Evolutionary conservation across 352 stramenopile species (phyloP), one percentile per base, ranked within the genome.

Genomic region (Globisporangium barbulae): DNA sequence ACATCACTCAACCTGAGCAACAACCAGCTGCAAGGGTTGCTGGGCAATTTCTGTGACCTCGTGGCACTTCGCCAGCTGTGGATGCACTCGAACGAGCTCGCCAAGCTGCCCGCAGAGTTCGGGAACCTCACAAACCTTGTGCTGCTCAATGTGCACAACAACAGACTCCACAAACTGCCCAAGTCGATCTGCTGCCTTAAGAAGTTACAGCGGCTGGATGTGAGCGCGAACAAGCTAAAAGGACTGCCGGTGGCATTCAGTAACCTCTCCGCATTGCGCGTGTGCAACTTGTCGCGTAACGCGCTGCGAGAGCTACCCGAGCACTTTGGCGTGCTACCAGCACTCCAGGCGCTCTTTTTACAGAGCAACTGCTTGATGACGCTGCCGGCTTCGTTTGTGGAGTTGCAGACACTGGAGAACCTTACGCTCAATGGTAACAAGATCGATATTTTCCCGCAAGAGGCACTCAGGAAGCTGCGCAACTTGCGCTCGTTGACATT

Each of bases 21-120:
- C 49, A 89, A 89, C 39, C 56, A 71, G 21, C 28, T 89, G 3
- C 65, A 75, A 17, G 71, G 67, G 0, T 67, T 89, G 2, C 41
- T 85, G 2, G 79, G 78, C 15, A 89, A 83, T 45, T 85, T 89
- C 31, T 86, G 76, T 53, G 64, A 85, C 47, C 53, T 89, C 21
- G 41, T 52, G 3, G 48, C 73, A 9, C 65, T 88, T 17, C 59
- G 69, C n/a, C 60, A 67, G 5, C 64, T 88, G 25, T 85, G 73
- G 65, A 30, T 79, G 2, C 67, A 83, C 21, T 60, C 41, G 28
- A 67, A 67, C 35, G 61, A 61, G 25, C 61, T 67, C 41, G 1
- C 22, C 52, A 47, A 33, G 15, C 53, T 67, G 15, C 61, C 61
- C 5, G 7, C 10, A 9, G 61, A 67, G 53, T 56, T 89, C 10